Conservation (phyloP, 2,329 filamentous ascomycete genomes). For the Fusarium sulawesiense region DNA sequence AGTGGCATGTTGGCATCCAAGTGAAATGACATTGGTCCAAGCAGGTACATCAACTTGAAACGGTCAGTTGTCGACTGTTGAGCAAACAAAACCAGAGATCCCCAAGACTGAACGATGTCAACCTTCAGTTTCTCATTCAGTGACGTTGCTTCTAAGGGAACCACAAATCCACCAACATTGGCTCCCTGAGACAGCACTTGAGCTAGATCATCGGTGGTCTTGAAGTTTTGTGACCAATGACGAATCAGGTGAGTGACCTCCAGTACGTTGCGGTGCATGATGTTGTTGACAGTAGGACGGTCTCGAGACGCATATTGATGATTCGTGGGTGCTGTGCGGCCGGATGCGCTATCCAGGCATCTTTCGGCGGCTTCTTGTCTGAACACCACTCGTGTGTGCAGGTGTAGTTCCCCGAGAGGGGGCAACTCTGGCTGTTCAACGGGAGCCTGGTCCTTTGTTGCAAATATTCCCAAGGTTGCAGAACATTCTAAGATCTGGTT, state of each 20-base stretch:
- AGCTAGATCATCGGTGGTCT: slow-evolving; percentile 33
- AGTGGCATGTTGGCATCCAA: slow-evolving; percentile 36
- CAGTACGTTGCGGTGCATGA: slow-evolving; percentile 40
- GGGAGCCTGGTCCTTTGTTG: slow-evolving; percentile 21
- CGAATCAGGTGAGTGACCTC: slow-evolving; percentile 32
- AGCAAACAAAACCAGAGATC: slow-evolving; percentile 27
- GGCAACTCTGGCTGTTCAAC: slow-evolving; percentile 10
- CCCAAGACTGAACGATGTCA: slow-evolving; percentile 37
- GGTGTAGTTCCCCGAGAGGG: slow-evolving; percentile 25
- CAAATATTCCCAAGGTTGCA: slow-evolving; percentile 40
- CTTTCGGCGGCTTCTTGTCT: slow-evolving; percentile 36
- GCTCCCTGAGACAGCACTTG: slow-evolving; percentile 25
- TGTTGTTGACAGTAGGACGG: slow-evolving; percentile 32
- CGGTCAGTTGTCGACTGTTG: slow-evolving; percentile 12
- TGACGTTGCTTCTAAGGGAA: slow-evolving; percentile 27
- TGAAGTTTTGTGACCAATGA: slow-evolving; percentile 33
- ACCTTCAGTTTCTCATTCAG: slow-evolving; percentile 37
- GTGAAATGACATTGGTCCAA: slow-evolving; percentile 41
- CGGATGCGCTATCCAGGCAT: slow-evolving; percentile 9
- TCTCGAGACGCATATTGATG: slow-evolving; percentile 35
- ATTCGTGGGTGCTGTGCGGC: slow-evolving; percentile 11
- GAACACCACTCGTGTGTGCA: slow-evolving; percentile 32
- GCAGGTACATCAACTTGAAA: slow-evolving; percentile 40
- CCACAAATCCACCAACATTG: slow-evolving; percentile 34
- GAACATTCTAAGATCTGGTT: slow-evolving; percentile 49